A percentile compares a stretch with the other conserved stretches of the same genome.
Conservation (phyloP, 805 yeast species). For the Brettanomyces naardenensis region DNA sequence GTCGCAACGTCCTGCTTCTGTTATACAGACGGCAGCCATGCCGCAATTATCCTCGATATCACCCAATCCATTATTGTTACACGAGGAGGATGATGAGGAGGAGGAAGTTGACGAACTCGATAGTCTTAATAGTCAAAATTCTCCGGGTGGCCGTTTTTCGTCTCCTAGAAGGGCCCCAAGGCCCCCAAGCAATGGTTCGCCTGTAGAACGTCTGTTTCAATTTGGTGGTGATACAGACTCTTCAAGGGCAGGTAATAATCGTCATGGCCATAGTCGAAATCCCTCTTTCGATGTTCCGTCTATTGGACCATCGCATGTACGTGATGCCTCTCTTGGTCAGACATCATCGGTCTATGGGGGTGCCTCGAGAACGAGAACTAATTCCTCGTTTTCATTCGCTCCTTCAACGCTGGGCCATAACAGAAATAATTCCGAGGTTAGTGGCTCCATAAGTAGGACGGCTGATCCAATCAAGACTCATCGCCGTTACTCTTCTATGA, state of each 20-base stretch:
- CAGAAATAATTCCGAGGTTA: conserved; percentile 38
- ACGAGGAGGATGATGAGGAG: not conserved
- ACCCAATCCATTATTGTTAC: no score
- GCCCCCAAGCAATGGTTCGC: conserved; percentile 37
- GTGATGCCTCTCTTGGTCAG: conserved; percentile 3
- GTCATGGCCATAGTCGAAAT: conserved; percentile 17
- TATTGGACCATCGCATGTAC: not conserved
- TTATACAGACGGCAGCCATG: no score
- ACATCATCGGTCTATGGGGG: conserved; percentile 39
- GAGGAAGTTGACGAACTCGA: not conserved
- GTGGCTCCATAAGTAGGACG: conserved; percentile 18
- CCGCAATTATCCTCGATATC: no score
- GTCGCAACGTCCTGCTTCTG: no score
- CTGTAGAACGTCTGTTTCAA: not conserved
- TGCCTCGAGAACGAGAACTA: conserved; percentile 25
- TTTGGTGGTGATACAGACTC: conserved; percentile 4
- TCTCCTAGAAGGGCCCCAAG: conserved; percentile 72
- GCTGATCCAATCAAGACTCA: conserved; percentile 23
- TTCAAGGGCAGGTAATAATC: not conserved
- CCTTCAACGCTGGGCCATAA: conserved; percentile 22
- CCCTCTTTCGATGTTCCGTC: conserved; percentile 20
- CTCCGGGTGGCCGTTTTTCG: conserved; percentile 26
- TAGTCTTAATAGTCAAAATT: no score
- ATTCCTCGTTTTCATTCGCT: conserved; percentile 24
- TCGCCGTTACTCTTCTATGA: conserved; percentile 49